A percentile compares a stretch with the other conserved stretches of the same genome.
These are phyloP conservation scores for Dioscorea dumetorum DNA, from an alignment of 106 monocot genomes.

Conservation along the genomic window DNA sequence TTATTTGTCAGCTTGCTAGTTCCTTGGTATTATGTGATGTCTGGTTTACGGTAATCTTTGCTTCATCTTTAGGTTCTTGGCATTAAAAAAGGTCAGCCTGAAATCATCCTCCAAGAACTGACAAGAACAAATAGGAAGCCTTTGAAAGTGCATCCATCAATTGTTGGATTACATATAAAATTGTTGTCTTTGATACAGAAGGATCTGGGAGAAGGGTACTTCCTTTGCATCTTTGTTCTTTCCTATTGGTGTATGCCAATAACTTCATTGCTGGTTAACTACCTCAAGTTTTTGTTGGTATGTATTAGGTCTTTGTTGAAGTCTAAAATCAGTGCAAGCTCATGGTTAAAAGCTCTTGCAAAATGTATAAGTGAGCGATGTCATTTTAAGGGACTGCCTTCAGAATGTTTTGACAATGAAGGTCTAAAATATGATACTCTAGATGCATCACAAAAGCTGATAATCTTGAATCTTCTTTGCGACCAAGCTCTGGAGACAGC, in stretches of 20 bases:
- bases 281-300: background rate
- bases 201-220: conserved; percentile 30
- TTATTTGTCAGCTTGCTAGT: too few relatives aligned
- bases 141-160: conserved; percentile 13
- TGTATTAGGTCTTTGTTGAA: conserved; percentile 15
- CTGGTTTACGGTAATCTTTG: background rate
- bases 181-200: conserved; percentile 43
- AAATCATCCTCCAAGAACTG: conserved; percentile 41
- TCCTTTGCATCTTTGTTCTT: background rate
- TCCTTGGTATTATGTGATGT: too few relatives aligned
- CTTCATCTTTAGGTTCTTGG: conserved; percentile 32
- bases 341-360: conserved; percentile 48
- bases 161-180: conserved; percentile 43
- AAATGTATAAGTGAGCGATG: conserved; percentile 32
- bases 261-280: background rate
- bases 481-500: conserved; percentile 52
- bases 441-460: conserved; percentile 41
- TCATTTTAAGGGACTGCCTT: conserved; percentile 14
- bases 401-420: conserved; percentile 26
- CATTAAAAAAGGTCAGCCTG: conserved; percentile 52
- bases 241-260: background rate
- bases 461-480: conserved; percentile 71
- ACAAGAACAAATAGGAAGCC: conserved; percentile 15
- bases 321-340: conserved; percentile 24
- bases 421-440: conserved; percentile 37